Conservation (phyloP, 768 basidiomycete species). For the Podaxis mareebaensis region DNA sequence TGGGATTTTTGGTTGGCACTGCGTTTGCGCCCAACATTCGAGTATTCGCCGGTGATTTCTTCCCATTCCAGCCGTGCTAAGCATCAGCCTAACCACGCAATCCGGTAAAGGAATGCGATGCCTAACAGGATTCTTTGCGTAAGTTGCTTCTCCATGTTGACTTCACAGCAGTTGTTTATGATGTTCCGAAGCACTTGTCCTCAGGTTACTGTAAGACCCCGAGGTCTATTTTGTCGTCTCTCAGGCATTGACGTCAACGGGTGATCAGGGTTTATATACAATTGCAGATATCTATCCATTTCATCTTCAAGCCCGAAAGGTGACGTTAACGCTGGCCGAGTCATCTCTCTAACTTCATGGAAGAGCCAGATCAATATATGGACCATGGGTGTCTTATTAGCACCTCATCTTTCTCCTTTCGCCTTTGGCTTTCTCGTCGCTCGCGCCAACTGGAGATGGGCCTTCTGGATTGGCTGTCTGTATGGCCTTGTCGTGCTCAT, state of each 20-base stretch:
- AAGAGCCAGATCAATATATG: conserved; percentile 58
- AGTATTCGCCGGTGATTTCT: conserved; percentile 17
- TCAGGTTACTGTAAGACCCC: conserved; percentile 46
- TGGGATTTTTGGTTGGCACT: conserved; percentile 46
- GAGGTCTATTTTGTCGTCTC: too few relatives aligned
- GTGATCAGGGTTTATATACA: too few relatives aligned
- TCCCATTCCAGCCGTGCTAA: not conserved
- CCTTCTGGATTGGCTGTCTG: conserved; percentile 66
- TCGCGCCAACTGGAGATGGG: conserved; percentile 60
- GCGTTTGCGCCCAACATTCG: conserved; percentile 55
- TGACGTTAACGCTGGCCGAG: conserved; percentile 23
- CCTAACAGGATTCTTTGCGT: conserved; percentile 59
- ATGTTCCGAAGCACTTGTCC: conserved; percentile 46
- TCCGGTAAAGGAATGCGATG: conserved; percentile 52
- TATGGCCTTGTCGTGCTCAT: conserved; percentile 57
- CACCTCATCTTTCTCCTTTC: conserved; percentile 65
- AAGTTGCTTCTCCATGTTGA: conserved; percentile 18
- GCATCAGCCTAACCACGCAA: not conserved
- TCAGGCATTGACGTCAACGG: too few relatives aligned
- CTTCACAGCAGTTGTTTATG: not conserved
- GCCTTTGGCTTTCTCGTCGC: conserved; percentile 71
- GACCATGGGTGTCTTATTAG: conserved; percentile 76
- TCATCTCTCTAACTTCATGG: not conserved
- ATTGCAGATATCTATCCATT: too few relatives aligned
- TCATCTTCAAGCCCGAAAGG: conserved; percentile 69